Evolutionary conservation across 2,329 filamentous ascomycete genomes (phyloP).

Genomic region (Colletotrichum lindemuthianum): DNA sequence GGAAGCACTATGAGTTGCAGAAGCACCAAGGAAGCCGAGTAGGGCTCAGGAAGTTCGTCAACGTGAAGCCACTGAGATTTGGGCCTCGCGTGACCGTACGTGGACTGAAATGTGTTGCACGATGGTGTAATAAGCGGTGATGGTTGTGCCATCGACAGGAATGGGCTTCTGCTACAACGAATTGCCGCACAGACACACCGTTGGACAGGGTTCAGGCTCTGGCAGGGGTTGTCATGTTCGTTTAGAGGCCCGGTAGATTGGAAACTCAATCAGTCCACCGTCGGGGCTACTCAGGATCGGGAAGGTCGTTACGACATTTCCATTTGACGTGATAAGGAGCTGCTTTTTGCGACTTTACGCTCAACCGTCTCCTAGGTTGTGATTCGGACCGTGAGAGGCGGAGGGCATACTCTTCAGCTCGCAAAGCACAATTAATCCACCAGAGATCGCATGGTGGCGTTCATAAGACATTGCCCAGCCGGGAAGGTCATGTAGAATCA

Average conservation of each 20-base stretch:
- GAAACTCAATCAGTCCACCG: background rate
- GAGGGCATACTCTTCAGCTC: background rate
- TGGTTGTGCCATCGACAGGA: slow-evolving; percentile 14
- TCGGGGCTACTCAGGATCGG: background rate
- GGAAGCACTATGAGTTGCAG: background rate
- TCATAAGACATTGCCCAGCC: slow-evolving; percentile 24
- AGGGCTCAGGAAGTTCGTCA: background rate
- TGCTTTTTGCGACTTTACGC: background rate
- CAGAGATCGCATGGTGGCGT: background rate
- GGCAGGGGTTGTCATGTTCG: slow-evolving; percentile 1
- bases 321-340: slow-evolving; percentile 8
- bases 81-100: background rate
- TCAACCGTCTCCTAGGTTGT: background rate
- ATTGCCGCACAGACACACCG: background rate
- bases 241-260: background rate
- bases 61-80: background rate
- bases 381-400: background rate
- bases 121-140: slow-evolving; percentile 16
- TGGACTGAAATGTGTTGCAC: background rate
- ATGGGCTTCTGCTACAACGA: background rate
- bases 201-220: background rate
- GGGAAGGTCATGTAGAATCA: slow-evolving; percentile 19
- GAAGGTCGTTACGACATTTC: slow-evolving; percentile 6
- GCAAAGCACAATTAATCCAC: background rate
- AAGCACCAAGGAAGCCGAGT: too few relatives aligned